Evolutionary conservation across 75 land plant genomes (phyloP), one percentile per base, ranked within the genome.

Genomic region (Pseudotsuga menziesii): DNA sequence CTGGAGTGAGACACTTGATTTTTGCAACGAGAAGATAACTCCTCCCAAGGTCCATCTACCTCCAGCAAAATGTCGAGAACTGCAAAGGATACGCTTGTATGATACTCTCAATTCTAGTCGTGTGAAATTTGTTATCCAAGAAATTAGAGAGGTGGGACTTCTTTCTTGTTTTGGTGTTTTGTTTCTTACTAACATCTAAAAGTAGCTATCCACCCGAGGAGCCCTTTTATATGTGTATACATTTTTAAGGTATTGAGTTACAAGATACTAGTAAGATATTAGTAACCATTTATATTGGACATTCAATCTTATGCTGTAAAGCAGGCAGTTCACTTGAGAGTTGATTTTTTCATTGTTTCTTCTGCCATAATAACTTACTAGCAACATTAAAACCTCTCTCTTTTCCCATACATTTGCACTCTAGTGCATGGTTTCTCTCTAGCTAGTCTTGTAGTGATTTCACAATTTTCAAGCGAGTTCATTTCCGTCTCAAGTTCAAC

Each of bases 71-170:
- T 69, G 62, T 16, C 82, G 93, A 75, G 93, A 91, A 76, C 75
- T 91, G 57, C 82, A 79, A 36, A 80, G 93, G 44, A 86, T 91
- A 61, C 89, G 93, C 23, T 77, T 91, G n/a, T 85, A 91, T 82
- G 93, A 29, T 29, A 75, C 78, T 1, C 44, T 82, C 19, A 77
- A 78, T 76, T 86, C 80, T 39, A 79, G 75, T 17, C 61, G 82
- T 17, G 81, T 91, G 54, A 78, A 85, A 55, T 86, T 91, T 78
- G 83, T 86, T 14, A 82, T 91, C 63, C 64, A 82, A 44, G 85
- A 85, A 66, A 32, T 87, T 59, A 80, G 85, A 78, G 82, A 84
- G 87, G 93, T 88, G 74, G 69, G 54, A 75, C 39, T 4, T 64
- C 48, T 17, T 52, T 25, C n/a, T 19, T 59, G 23, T 59, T n/a